Evolutionary conservation across 192 early-diverging fungal genomes (phyloP).

Genomic region (Glomus cerebriforme): DNA sequence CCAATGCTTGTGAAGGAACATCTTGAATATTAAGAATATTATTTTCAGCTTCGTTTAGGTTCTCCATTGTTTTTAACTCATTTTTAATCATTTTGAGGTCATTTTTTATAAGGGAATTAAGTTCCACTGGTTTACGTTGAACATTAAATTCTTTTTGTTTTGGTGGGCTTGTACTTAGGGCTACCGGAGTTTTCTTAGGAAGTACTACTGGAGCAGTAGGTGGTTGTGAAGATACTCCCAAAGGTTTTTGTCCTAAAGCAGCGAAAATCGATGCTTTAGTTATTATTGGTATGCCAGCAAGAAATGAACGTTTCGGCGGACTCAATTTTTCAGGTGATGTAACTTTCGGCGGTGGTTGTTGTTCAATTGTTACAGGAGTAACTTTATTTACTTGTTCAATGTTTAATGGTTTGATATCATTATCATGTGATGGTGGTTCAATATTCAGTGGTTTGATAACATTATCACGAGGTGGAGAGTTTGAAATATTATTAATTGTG

Average conservation of each 20-base stretch:
- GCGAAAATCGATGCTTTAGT: not conserved
- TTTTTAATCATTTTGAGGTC: not conserved
- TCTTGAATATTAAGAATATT: not conserved
- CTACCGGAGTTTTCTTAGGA: not conserved
- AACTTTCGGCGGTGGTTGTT: not conserved
- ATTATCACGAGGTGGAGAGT: not conserved
- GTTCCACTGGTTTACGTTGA: constrained; percentile 9
- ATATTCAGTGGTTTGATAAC: not conserved
- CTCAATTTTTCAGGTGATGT: not conserved
- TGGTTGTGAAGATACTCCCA: not conserved
- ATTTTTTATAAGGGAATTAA: not conserved
- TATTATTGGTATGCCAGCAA: not conserved
- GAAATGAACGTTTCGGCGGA: not conserved
- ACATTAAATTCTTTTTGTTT: constrained; percentile 23
- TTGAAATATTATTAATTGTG: not conserved
- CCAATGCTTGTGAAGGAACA: not conserved
- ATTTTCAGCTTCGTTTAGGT: too few species aligned
- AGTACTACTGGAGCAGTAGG: not conserved
- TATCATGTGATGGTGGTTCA: not conserved
- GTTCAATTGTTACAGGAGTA: not conserved
- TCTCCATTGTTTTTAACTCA: not conserved
- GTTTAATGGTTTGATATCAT: not conserved
- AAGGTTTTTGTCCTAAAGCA: not conserved
- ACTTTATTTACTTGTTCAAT: not conserved
- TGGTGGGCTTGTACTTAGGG: not conserved